A percentile compares a stretch with the other conserved stretches of the same genome.
Conservation (phyloP, 2,329 filamentous ascomycete species). For the Lasiodiplodia gonubiensis region DNA sequence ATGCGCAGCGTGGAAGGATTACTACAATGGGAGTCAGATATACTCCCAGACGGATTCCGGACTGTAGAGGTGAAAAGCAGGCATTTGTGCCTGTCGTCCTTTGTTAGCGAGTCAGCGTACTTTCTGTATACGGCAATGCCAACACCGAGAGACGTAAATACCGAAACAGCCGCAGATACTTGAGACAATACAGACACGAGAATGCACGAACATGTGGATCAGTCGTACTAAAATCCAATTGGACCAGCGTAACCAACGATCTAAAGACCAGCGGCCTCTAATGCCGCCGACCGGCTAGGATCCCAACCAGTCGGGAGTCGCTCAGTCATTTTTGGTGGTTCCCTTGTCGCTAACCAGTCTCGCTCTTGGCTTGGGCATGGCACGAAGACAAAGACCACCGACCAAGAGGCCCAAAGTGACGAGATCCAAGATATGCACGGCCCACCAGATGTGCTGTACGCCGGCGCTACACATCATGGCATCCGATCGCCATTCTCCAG, state of each 20-base stretch:
- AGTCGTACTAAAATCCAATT: neutral
- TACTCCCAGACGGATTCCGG: constrained; percentile 18
- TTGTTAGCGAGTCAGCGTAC: neutral
- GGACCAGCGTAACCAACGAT: neutral
- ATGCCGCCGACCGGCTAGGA: no score
- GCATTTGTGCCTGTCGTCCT: no score
- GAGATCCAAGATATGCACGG: constrained; percentile 76
- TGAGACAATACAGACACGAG: neutral
- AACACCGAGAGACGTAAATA: no score
- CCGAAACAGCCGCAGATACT: no score
- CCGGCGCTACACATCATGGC: constrained; percentile 80
- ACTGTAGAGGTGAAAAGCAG: neutral
- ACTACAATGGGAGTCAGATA: neutral
- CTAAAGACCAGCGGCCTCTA: neutral
- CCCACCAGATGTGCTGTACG: constrained; percentile 93
- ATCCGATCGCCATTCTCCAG: constrained; percentile 78
- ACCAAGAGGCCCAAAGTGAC: constrained; percentile 46
- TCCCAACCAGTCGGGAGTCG: no score
- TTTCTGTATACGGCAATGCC: neutral
- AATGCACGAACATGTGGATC: neutral
- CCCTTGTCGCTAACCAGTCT: neutral
- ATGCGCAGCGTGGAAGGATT: constrained; percentile 5
- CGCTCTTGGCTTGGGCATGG: neutral
- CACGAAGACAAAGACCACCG: constrained; percentile 29
- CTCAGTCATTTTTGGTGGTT: constrained; percentile 6